Evolutionary conservation across 164 flowering plant genomes (phyloP), one percentile per base, ranked within the genome.

Genomic region (Vitis rotundifolia): DNA sequence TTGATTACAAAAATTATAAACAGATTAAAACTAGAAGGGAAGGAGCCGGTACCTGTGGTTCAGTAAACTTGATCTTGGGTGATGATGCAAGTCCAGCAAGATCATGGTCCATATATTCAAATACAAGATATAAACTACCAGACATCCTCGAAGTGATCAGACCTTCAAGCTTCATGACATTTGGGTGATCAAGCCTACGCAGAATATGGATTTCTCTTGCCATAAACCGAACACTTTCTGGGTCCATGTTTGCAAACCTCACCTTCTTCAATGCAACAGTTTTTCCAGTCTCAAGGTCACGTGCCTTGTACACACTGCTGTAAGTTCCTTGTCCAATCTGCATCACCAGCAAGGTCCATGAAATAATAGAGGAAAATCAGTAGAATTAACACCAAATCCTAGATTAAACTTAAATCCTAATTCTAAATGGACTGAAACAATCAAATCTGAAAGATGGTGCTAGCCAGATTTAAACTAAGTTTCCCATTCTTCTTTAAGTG

Each of bases 241-340:
- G 98, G 74, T 92, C 98, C 89, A 88, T 85, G 72, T 90, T 91
- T 48, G 86, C 91, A 77, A 92, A 92, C 49, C 98, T 83, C 64
- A 91, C 96, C 77, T 92, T 92, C 86, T 92, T 92, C 73, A 92
- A 60, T 48, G 97, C 97, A 69, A 91, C 96, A 66, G 88, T 69
- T 78, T 88, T 88, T 16, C 90, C 89, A 47, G 87, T 87, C 71
- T 91, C 93, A 57, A 91, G 91, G 64, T 92, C 98, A 68, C 92
- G 94, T 14, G 96, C 96, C 71, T 71, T 88, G 76, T 91, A 92
- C 11, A 92, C 98, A 71, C 79, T 89, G 81, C 98, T 89, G 68
- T 92, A 92, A 50, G 98, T 92, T 76, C 98, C 98, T 79, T 92
- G 98, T 69, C 98, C 98, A 79, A 92, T 89, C 98, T 92, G 88